Base-by-base conservation (phyloP, 2,329 filamentous ascomycete species). In the Cytospora leucostoma region DNA sequence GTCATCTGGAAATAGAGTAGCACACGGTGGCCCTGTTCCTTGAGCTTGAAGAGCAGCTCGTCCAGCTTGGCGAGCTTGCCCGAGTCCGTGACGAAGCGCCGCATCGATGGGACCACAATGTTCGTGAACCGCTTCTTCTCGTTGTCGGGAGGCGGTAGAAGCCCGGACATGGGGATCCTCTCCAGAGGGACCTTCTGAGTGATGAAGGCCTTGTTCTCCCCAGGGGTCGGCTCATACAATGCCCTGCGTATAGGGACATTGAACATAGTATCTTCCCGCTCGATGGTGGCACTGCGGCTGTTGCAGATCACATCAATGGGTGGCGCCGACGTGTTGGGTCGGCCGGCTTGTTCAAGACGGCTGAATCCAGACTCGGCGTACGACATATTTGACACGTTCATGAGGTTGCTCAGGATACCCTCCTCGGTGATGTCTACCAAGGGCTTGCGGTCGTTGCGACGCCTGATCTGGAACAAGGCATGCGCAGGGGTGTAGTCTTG, bases 1-100 rank as follows among this genome's bases (percentile, higher is more conserved):
- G 95, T 99, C 95, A 99, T 99, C 82, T 99, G 95, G 91, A 99
- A 99, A 83, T 99, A 99, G 21, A 99, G 82, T 60, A 99, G 82
- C 27, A 99, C 95, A 72, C 95, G 93, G 71, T 99, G 95, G 40
- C 91, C 91, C 67, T 90, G 91, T 66, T 92, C 90, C 83, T 98
- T 99, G 71, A 99, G 88, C 75, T 93, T 85, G 74, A 91, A 91
- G 15, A 99, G 84, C 19, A 99, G 82, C 68, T 91, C 83, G 74
- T 99, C 95, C 57, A 99, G 82, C 73, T 93, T 92, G 54, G 93
- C 93, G 65, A 99, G 85, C 79, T 99, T 99, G 73, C 95, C 95
- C 59, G 93, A 97, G 77, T 98, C 95, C 1, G 94, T 98, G 64
- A 99, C 95, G 73, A 99, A 99, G 69, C 93, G 92, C 56, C 88